Percentiles rank a stretch among this genome's conserved stretches.
Conservation (phyloP, 225 moss, liverwort and hornwort genomes). For the Antitrichia curtipendula region DNA sequence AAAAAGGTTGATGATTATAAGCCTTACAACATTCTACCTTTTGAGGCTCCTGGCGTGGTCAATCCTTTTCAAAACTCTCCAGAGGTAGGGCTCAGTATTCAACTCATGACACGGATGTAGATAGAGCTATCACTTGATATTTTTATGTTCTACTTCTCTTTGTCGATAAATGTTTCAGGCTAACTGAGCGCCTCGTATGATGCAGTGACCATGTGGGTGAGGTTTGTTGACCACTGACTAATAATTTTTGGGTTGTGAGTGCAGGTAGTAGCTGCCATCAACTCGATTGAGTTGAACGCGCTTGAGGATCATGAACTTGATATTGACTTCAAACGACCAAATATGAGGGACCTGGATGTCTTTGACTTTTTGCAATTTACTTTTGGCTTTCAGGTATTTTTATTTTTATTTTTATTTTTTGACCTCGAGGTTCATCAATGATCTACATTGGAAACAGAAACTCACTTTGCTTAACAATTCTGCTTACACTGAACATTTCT, state of each 20-base stretch:
- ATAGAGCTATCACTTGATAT: background rate
- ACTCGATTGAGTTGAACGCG: constrained; percentile 35
- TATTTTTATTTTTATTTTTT: background rate
- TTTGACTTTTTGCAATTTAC: constrained; percentile 75
- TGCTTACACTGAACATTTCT: background rate
- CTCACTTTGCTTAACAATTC: background rate
- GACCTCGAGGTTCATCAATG: background rate
- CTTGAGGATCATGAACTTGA: constrained; percentile 30
- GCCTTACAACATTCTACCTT: constrained; percentile 83
- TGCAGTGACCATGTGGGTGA: background rate
- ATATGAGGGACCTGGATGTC: constrained; percentile 57
- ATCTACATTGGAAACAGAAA: background rate
- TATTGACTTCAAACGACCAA: constrained; percentile 34
- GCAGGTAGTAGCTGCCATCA: constrained; percentile 70
- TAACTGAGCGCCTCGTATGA: background rate
- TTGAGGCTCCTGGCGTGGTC: constrained; percentile 79
- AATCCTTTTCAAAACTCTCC: constrained; percentile 64
- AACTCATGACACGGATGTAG: background rate
- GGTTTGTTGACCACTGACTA: background rate
- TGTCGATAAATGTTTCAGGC: background rate
- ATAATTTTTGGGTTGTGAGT: background rate
- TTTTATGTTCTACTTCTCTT: background rate
- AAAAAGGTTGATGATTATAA: constrained; percentile 67
- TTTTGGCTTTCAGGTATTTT: constrained; percentile 91
- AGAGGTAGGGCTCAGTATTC: constrained; percentile 48